Conservation (phyloP, 306 rosid species). For the Fragaria iinumae region DNA sequence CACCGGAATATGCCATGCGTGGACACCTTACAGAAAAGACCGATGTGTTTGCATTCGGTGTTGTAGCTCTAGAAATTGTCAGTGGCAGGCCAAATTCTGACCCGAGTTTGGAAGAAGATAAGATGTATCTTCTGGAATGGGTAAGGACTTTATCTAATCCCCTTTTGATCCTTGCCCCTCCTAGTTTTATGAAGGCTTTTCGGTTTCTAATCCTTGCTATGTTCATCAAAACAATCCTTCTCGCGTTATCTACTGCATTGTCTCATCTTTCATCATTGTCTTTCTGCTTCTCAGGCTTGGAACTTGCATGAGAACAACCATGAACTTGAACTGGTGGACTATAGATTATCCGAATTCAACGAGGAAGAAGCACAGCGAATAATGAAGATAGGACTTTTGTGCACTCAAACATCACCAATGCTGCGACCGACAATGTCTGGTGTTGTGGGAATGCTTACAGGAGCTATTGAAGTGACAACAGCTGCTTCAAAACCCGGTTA, state of each 20-base stretch:
- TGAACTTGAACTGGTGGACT: conserved; percentile 46
- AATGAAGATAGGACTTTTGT: conserved; percentile 49
- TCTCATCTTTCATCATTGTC: not conserved
- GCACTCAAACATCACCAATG: conserved; percentile 63
- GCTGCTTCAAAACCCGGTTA: conserved; percentile 62
- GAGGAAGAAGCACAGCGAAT: conserved; percentile 49
- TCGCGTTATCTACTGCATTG: not conserved
- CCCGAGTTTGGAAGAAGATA: conserved; percentile 53
- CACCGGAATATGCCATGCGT: conserved; percentile 85
- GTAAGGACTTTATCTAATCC: conserved; percentile 32
- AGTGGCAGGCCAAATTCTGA: conserved; percentile 74
- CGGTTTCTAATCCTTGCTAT: not conserved
- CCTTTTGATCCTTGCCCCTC: not conserved
- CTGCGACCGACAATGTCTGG: conserved; percentile 68
- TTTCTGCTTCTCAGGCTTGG: conserved; percentile 53
- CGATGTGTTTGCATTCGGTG: conserved; percentile 86
- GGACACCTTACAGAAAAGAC: conserved; percentile 88
- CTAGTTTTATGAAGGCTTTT: not conserved
- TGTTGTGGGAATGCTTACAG: conserved; percentile 70
- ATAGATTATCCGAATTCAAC: conserved; percentile 33
- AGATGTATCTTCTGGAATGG: conserved; percentile 74
- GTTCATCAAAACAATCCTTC: not conserved
- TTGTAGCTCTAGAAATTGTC: conserved; percentile 70
- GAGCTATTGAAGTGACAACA: conserved; percentile 54
- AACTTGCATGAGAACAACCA: conserved; percentile 48